phyloP scores from a whole-genome alignment of 2,329 filamentous ascomycete species.

The Rutstroemia sp. region DNA sequence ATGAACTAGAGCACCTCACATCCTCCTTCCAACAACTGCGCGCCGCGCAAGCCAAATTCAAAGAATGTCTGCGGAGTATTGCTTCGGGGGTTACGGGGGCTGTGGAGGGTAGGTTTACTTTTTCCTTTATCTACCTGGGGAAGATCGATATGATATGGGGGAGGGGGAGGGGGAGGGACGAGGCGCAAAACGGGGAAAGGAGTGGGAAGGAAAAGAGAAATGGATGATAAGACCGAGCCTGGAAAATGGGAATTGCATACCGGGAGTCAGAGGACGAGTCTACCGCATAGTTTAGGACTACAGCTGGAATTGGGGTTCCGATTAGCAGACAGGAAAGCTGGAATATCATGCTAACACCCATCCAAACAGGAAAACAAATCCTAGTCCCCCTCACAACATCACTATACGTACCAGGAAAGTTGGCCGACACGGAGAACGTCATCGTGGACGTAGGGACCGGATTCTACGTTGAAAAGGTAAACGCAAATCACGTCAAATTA shows the following conservation, averaged over 20 bases:
- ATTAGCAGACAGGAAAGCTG: no score
- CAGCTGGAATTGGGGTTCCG: no score
- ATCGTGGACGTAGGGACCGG: constrained; percentile 91
- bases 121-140: not conserved
- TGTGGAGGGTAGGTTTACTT: constrained; percentile 27
- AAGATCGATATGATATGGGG: not conserved
- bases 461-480: constrained; percentile 87
- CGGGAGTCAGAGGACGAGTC: not conserved
- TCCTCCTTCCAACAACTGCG: constrained; percentile 84
- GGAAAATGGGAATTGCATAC: not conserved
- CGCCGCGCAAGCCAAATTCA: constrained; percentile 84
- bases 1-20: constrained; percentile 91
- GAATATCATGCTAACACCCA: constrained; percentile 6
- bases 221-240: not conserved
- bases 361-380: constrained; percentile 45
- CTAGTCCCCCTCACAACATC: constrained; percentile 94
- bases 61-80: constrained; percentile 79
- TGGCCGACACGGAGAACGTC: constrained; percentile 68
- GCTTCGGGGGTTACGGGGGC: constrained; percentile 43
- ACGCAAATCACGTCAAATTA: no score
- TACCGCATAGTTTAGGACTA: no score
- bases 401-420: constrained; percentile 80
- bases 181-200: not conserved
- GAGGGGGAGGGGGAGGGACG: not conserved
- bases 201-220: not conserved